Conservation (phyloP, 2,329 filamentous ascomycete genomes). For the Exserohilum rostratum region DNA sequence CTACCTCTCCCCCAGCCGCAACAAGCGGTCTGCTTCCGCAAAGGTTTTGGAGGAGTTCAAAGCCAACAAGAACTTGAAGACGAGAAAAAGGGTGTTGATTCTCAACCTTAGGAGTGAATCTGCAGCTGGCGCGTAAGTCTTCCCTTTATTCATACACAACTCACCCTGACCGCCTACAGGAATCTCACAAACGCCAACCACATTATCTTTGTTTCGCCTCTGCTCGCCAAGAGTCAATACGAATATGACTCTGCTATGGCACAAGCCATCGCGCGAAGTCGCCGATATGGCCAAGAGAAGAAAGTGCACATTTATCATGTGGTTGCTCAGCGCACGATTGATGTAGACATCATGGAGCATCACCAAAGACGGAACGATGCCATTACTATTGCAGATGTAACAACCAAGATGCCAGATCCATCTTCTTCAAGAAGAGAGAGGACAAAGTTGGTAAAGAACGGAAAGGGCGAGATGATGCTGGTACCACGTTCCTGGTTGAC, state of each 20-base stretch:
- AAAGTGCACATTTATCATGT: conserved; percentile 70
- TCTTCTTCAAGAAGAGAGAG: conserved; percentile 19
- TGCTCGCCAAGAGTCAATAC: conserved; percentile 58
- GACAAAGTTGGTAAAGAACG: conserved; percentile 27
- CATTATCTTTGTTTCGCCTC: conserved; percentile 66
- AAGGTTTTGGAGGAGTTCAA: conserved; percentile 41
- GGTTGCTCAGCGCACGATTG: conserved; percentile 75
- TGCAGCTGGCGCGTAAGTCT: conserved; percentile 64
- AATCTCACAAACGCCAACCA: conserved; percentile 70
- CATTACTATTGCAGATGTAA: conserved; percentile 13
- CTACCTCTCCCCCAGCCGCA: conserved; percentile 20
- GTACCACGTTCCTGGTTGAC: conserved; percentile 36
- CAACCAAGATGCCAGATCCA: conserved; percentile 9
- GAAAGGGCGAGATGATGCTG: conserved; percentile 25
- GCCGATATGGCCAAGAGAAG: conserved; percentile 64
- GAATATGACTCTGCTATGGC: conserved; percentile 64
- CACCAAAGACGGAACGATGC: conserved; percentile 45
- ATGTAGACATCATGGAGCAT: conserved; percentile 56
- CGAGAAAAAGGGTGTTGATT: conserved; percentile 58
- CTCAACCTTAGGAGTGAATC: conserved; percentile 63
- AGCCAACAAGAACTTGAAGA: conserved; percentile 21
- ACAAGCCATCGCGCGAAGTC: conserved; percentile 67
- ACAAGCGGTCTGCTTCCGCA: conserved; percentile 13
- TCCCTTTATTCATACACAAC: neutral
- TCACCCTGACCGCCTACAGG: conserved; percentile 38